phyloP scores from a whole-genome alignment of 2,329 filamentous ascomycete species.

The Pseudogymnoascus sp. region DNA sequence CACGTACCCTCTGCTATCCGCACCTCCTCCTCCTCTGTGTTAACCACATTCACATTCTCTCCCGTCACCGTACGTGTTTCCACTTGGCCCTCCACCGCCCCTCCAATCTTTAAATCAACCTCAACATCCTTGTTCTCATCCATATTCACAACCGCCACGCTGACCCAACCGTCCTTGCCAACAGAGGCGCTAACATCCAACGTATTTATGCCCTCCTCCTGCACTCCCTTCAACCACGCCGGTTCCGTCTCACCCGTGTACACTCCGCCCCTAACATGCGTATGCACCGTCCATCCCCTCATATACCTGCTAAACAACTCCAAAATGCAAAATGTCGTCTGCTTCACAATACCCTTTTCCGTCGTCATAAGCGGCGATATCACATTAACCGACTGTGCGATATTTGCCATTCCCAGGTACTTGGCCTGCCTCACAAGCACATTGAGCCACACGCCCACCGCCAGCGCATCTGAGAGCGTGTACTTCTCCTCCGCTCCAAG shows the following conservation, averaged over 20 bases:
- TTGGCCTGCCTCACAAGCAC: conserved; percentile 57
- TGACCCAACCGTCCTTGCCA: conserved; percentile 52
- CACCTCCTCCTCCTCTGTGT: conserved; percentile 58
- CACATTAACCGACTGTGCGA: conserved; percentile 62
- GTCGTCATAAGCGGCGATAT: conserved; percentile 60
- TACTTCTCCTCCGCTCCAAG: conserved; percentile 56
- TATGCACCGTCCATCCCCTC: conserved; percentile 62
- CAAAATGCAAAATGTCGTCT: conserved; percentile 59
- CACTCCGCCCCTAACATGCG: conserved; percentile 54
- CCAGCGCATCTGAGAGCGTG: conserved; percentile 56
- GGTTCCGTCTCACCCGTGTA: conserved; percentile 64
- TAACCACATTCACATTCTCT: conserved; percentile 48
- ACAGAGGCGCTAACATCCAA: conserved; percentile 60
- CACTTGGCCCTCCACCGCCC: conserved; percentile 46
- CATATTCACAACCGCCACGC: conserved; percentile 67
- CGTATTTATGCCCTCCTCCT: conserved; percentile 60
- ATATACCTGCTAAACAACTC: conserved; percentile 60
- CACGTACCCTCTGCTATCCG: conserved; percentile 53
- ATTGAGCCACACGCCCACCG: conserved; percentile 56
- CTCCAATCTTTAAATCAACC: conserved; percentile 41
- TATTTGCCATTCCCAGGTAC: conserved; percentile 59
- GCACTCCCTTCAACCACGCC: conserved; percentile 54
- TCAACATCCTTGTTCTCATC: conserved; percentile 53
- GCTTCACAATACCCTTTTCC: conserved; percentile 49
- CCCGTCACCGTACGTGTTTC: conserved; percentile 58